Evolutionary conservation across 2,329 filamentous ascomycete genomes (phyloP).

Genomic region (Simplicillium aogashimaense): DNA sequence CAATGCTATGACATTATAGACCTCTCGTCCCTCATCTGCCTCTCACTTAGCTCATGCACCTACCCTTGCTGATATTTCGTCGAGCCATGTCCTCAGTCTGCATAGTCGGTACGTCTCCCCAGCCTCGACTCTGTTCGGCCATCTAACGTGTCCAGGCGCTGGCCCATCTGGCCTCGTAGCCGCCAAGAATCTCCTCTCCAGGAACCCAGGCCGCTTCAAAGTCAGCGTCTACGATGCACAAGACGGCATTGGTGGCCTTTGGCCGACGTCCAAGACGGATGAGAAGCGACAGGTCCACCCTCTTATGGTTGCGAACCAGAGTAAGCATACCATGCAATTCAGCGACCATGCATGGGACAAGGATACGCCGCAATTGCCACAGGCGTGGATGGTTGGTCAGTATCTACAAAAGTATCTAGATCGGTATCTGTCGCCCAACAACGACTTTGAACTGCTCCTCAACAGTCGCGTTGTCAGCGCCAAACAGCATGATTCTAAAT

Average conservation of each 20-base stretch:
- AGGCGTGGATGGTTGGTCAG: slow-evolving; percentile 64
- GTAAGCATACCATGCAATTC: slow-evolving; percentile 64
- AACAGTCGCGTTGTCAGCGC: slow-evolving; percentile 35
- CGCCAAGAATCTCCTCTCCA: slow-evolving; percentile 62
- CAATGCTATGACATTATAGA: too few species aligned
- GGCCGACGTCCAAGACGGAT: slow-evolving; percentile 48
- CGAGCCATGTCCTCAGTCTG: slow-evolving; percentile 20
- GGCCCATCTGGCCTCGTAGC: slow-evolving; percentile 60
- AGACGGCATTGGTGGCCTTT: slow-evolving; percentile 63
- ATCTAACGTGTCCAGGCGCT: slow-evolving; percentile 37
- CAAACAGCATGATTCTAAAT: slow-evolving; percentile 23
- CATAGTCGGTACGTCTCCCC: slow-evolving; percentile 31
- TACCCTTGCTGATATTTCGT: too few species aligned
- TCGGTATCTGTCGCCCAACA: slow-evolving; percentile 39
- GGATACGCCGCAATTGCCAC: slow-evolving; percentile 55
- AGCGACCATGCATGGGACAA: slow-evolving; percentile 63
- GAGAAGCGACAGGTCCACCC: slow-evolving; percentile 47
- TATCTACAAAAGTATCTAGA: slow-evolving; percentile 60
- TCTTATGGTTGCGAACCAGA: slow-evolving; percentile 65
- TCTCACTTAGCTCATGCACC: too few species aligned
- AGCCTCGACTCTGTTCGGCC: too few species aligned
- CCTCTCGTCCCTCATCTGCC: too few species aligned
- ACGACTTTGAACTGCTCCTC: slow-evolving; percentile 34
- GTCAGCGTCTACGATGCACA: slow-evolving; percentile 64
- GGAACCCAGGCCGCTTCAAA: slow-evolving; percentile 46